A percentile compares a stretch with the other conserved stretches of the same genome.
Conservation (phyloP, 164 flowering plant species). For the Magnolia kwangsiensis region DNA sequence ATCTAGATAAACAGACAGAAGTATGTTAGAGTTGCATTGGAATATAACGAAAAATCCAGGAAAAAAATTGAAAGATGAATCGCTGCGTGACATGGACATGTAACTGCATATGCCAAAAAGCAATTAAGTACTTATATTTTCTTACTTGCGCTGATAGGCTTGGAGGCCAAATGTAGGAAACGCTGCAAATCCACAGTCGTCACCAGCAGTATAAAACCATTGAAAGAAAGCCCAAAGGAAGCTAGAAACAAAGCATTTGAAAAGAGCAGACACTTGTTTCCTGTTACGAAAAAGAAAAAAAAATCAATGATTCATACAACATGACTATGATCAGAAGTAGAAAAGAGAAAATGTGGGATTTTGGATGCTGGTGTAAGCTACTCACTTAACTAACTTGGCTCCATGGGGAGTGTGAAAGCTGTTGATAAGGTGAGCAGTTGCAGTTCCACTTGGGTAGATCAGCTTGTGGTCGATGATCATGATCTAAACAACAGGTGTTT, state of each 20-base stretch:
- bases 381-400: conserved; percentile 51
- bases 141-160: conserved; percentile 14
- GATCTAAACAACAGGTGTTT: conserved; percentile 26
- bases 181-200: conserved; percentile 24
- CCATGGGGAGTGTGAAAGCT: conserved; percentile 64
- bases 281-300: background rate
- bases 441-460: conserved; percentile 65
- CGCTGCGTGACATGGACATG: background rate
- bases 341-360: background rate
- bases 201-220: conserved; percentile 30
- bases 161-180: conserved; percentile 28
- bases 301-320: background rate
- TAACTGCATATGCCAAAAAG: background rate
- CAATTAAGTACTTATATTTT: background rate
- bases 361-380: background rate
- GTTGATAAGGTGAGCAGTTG: conserved; percentile 66
- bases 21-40: too few relatives aligned
- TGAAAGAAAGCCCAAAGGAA: conserved; percentile 29
- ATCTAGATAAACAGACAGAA: too few relatives aligned
- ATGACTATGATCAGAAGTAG: background rate
- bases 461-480: conserved; percentile 63
- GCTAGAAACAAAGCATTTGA: conserved; percentile 17
- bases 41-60: too few relatives aligned
- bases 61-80: background rate
- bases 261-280: conserved; percentile 23